These are phyloP conservation scores for Arthrobotrys conoides DNA, from an alignment of 2,329 filamentous ascomycete species.

Conservation along the genomic window DNA sequence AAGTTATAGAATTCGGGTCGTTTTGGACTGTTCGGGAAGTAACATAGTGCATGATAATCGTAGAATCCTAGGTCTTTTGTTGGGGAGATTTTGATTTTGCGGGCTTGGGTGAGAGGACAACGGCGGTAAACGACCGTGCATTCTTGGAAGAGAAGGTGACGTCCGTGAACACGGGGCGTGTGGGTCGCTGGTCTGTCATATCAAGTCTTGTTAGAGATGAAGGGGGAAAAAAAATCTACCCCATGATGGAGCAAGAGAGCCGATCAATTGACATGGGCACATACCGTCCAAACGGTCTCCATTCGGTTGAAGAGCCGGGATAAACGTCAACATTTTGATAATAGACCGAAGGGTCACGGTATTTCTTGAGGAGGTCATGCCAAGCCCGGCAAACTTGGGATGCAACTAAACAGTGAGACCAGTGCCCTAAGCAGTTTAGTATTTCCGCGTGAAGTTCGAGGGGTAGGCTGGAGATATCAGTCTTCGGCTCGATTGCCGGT, in stretches of 20 bases:
- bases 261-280: not conserved
- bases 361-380: slow-evolving; percentile 20
- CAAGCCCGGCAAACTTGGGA: slow-evolving; percentile 45
- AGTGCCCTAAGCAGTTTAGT: slow-evolving; percentile 28
- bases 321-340: slow-evolving; percentile 14
- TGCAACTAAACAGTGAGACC: slow-evolving; percentile 23
- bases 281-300: not conserved
- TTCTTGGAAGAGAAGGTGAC: slow-evolving; percentile 36
- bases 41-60: slow-evolving; percentile 1
- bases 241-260: not conserved
- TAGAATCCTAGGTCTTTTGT: slow-evolving; percentile 28
- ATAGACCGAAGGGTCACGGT: slow-evolving; percentile 3
- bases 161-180: not conserved
- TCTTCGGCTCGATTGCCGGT: not conserved
- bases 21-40: not conserved
- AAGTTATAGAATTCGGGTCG: slow-evolving; percentile 22
- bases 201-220: not conserved
- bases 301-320: not conserved
- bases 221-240: not conserved
- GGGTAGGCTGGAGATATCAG: slow-evolving; percentile 28
- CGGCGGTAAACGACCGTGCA: slow-evolving; percentile 41
- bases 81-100: slow-evolving; percentile 25
- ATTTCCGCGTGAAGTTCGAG: slow-evolving; percentile 37
- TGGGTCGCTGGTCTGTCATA: not conserved
- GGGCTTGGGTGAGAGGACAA: slow-evolving; percentile 1